Percentiles rank a stretch among this genome's conserved stretches.
phyloP scores from a whole-genome alignment of 2,329 filamentous ascomycete genomes.

The Meredithiella fracta region DNA sequence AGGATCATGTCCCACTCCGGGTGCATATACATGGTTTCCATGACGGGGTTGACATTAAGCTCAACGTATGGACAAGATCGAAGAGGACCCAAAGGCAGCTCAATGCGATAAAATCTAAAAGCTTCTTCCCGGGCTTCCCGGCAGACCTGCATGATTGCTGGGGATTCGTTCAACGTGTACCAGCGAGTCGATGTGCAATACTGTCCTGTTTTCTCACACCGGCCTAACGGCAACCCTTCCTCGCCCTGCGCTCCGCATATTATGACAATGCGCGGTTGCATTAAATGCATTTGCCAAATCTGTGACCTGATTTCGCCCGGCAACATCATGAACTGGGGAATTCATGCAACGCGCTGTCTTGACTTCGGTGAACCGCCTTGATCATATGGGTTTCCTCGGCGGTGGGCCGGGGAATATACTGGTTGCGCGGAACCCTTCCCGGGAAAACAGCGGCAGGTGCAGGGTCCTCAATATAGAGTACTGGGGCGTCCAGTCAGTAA shows the following conservation, averaged over 20 bases:
- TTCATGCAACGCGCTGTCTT: not conserved
- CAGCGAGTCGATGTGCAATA: slow-evolving; percentile 13
- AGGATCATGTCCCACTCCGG: slow-evolving; percentile 17
- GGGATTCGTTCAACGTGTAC: slow-evolving; percentile 16
- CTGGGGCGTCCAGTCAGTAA: slow-evolving; percentile 4
- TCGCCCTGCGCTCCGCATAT: slow-evolving; percentile 10
- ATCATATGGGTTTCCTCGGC: no score
- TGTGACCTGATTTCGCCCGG: slow-evolving; percentile 15
- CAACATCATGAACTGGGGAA: slow-evolving; percentile 14
- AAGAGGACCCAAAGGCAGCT: slow-evolving; percentile 12
- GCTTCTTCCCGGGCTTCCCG: slow-evolving; percentile 15
- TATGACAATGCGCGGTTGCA: slow-evolving; percentile 15
- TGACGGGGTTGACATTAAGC: slow-evolving; percentile 13
- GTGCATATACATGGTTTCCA: slow-evolving; percentile 15
- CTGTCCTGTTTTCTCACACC: slow-evolving; percentile 8
- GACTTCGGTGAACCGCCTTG: no score
- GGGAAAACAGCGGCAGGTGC: not conserved
- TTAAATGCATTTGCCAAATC: slow-evolving; percentile 16
- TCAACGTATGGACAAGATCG: not conserved
- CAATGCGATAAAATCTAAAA: slow-evolving; percentile 16
- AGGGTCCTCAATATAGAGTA: not conserved
- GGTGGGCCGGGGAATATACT: not conserved
- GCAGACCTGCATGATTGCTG: slow-evolving; percentile 15
- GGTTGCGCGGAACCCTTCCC: not conserved
- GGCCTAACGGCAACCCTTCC: not conserved